These are phyloP conservation scores for Leptographium galeiforme DNA, from an alignment of 2,329 filamentous ascomycete genomes.

Conservation along the genomic window DNA sequence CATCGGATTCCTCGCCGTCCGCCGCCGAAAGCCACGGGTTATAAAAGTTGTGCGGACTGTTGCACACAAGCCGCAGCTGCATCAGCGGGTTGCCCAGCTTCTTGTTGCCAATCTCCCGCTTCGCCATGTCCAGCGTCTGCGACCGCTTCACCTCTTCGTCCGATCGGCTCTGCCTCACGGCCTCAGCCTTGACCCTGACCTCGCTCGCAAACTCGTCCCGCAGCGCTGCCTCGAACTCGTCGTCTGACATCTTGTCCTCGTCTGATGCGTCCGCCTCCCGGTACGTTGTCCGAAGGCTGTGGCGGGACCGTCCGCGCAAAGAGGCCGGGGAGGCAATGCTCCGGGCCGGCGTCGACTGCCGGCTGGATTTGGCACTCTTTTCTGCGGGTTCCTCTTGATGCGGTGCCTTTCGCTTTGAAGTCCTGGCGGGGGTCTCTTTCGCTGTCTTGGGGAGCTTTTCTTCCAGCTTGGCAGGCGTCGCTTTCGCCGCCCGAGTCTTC, in stretches of 20 bases:
- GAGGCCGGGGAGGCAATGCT: slow-evolving; percentile 10
- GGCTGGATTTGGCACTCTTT: slow-evolving; percentile 66
- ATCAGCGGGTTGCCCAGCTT: slow-evolving; percentile 88
- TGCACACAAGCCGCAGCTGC: slow-evolving; percentile 83
- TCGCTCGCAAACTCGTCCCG: slow-evolving; percentile 41
- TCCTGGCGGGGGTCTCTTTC: slow-evolving; percentile 14
- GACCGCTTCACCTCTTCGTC: slow-evolving; percentile 51
- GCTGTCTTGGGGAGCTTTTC: neutral
- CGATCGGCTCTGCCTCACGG: slow-evolving; percentile 12
- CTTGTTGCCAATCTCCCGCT: slow-evolving; percentile 77
- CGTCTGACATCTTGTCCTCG: slow-evolving; percentile 57
- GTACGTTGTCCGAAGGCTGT: slow-evolving; percentile 30
- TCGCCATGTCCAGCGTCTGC: slow-evolving; percentile 62
- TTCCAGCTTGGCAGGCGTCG: neutral
- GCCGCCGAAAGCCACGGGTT: slow-evolving; percentile 55
- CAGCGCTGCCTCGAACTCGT: slow-evolving; percentile 69
- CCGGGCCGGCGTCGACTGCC: slow-evolving; percentile 58
- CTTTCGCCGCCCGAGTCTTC: slow-evolving; percentile 14
- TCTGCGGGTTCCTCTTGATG: slow-evolving; percentile 20
- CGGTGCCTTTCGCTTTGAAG: slow-evolving; percentile 23
- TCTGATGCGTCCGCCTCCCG: slow-evolving; percentile 45
- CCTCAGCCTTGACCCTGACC: slow-evolving; percentile 13
- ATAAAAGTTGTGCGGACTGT: slow-evolving; percentile 93
- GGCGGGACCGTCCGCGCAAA: slow-evolving; percentile 36
- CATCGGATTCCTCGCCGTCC: slow-evolving; percentile 22